A percentile compares a stretch with the other conserved stretches of the same genome.
Conservation (phyloP, 306 rosid genomes). For the Datisca glomerata region DNA sequence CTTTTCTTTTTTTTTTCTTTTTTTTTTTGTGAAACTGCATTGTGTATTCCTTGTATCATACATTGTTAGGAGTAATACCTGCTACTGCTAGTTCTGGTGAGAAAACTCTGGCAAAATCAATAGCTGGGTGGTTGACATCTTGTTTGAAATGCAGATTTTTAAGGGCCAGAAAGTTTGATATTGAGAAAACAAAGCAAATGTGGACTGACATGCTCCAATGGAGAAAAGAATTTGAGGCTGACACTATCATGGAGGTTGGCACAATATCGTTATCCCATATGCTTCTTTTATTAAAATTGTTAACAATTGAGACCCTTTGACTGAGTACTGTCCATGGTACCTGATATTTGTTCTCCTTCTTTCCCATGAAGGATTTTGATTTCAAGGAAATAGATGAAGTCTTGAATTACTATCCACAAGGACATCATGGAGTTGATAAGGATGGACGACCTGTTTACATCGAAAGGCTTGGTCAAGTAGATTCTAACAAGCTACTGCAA, state of each 20-base stretch:
- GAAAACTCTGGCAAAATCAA: neutral
- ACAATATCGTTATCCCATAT: conserved; percentile 1
- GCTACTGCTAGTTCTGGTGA: neutral
- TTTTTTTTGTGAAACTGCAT: neutral
- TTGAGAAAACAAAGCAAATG: conserved; percentile 80
- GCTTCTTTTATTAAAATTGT: too few species aligned
- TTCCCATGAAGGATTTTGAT: conserved; percentile 46
- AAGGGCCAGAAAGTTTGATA: conserved; percentile 77
- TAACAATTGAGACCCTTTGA: conserved; percentile 8
- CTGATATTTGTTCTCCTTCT: conserved; percentile 4
- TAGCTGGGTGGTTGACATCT: neutral
- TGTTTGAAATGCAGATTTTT: conserved; percentile 42
- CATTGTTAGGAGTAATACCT: neutral
- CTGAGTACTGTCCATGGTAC: neutral
- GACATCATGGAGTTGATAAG: conserved; percentile 90
- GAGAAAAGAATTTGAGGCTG: conserved; percentile 81
- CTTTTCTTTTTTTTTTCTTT: neutral
- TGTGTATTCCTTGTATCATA: neutral
- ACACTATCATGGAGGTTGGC: conserved; percentile 52
- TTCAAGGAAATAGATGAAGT: conserved; percentile 67
- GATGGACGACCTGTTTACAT: conserved; percentile 88
- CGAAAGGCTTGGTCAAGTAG: conserved; percentile 72
- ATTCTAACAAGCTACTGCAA: conserved; percentile 59
- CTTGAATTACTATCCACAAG: conserved; percentile 74
- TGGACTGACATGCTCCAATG: conserved; percentile 83